Conservation (phyloP, 2,329 filamentous ascomycete genomes). For the Cladosporium phlei region DNA sequence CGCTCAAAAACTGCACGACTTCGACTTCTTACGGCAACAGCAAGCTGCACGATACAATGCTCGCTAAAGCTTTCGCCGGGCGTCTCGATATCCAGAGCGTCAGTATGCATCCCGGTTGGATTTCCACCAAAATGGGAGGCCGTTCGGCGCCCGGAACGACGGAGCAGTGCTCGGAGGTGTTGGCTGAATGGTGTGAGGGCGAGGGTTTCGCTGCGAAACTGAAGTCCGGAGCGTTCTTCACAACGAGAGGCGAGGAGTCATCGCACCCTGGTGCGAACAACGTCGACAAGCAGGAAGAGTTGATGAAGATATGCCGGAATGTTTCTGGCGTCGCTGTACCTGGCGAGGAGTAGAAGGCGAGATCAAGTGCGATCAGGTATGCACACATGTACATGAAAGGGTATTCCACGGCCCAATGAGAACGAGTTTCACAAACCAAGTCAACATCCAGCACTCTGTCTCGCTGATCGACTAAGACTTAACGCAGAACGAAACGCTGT, state of each 20-base stretch:
- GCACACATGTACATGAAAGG: background rate
- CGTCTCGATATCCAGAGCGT: slow-evolving; percentile 40
- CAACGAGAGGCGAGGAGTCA: slow-evolving; percentile 22
- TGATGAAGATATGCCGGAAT: slow-evolving; percentile 35
- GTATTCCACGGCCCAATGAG: no score
- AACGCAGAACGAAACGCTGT: no score
- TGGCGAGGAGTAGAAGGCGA: background rate
- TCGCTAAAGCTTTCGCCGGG: slow-evolving; percentile 49
- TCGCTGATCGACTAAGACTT: no score
- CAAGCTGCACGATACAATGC: slow-evolving; percentile 51
- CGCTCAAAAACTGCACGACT: slow-evolving; percentile 33
- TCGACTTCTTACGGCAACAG: slow-evolving; percentile 47
- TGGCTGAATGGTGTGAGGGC: slow-evolving; percentile 45
- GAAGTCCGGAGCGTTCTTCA: slow-evolving; percentile 33
- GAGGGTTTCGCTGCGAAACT: slow-evolving; percentile 34
- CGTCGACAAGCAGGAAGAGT: slow-evolving; percentile 36
- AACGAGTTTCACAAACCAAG: no score
- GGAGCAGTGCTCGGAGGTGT: slow-evolving; percentile 42
- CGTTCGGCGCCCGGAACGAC: slow-evolving; percentile 42
- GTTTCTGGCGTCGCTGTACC: slow-evolving; percentile 24
- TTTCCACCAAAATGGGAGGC: slow-evolving; percentile 37
- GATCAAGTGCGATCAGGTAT: background rate
- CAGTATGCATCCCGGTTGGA: slow-evolving; percentile 40
- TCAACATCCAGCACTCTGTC: no score
- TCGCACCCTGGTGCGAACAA: slow-evolving; percentile 32